A percentile compares a stretch with the other conserved stretches of the same genome.
phyloP scores from a whole-genome alignment of 2,329 filamentous ascomycete species.

The Podosphaera fusca region DNA sequence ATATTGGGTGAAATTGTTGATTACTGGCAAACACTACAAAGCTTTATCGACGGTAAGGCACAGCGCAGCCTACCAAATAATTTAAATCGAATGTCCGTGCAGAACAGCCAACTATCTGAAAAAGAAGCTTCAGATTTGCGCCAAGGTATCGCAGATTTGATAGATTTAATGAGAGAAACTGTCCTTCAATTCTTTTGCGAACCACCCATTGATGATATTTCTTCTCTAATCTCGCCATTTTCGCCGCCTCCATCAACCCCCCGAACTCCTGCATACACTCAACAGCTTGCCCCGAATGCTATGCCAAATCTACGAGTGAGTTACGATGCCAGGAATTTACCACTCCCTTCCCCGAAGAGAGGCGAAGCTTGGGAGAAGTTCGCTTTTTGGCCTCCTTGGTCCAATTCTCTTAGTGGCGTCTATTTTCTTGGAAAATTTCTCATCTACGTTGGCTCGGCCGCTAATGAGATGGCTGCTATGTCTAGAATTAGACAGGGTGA shows the following conservation, averaged over 20 bases:
- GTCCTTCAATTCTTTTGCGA: slow-evolving; percentile 67
- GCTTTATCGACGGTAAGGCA: slow-evolving; percentile 69
- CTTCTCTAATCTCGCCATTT: slow-evolving; percentile 61
- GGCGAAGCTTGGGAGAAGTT: slow-evolving; percentile 83
- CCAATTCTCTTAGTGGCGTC: slow-evolving; percentile 79
- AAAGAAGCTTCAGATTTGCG: slow-evolving; percentile 50
- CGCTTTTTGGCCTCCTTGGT: slow-evolving; percentile 87
- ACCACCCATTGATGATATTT: slow-evolving; percentile 75
- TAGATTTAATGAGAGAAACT: slow-evolving; percentile 59
- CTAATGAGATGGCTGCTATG: slow-evolving; percentile 63
- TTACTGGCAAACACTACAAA: slow-evolving; percentile 81
- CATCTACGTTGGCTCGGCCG: slow-evolving; percentile 61
- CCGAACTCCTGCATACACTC: slow-evolving; percentile 20
- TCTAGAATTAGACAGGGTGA: slow-evolving; percentile 35
- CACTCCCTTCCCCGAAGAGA: slow-evolving; percentile 49
- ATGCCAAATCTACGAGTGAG: slow-evolving; percentile 53
- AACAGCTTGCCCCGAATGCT: slow-evolving; percentile 23
- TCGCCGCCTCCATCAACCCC: slow-evolving; percentile 49
- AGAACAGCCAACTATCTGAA: slow-evolving; percentile 57
- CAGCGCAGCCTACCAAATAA: slow-evolving; percentile 60
- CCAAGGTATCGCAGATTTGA: slow-evolving; percentile 59
- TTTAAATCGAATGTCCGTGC: slow-evolving; percentile 57
- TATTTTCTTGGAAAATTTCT: slow-evolving; percentile 72
- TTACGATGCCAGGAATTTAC: slow-evolving; percentile 55
- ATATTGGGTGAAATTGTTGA: slow-evolving; percentile 75